Conservation (phyloP, 257 asterid genomes). For the Forsythia viridissima region DNA sequence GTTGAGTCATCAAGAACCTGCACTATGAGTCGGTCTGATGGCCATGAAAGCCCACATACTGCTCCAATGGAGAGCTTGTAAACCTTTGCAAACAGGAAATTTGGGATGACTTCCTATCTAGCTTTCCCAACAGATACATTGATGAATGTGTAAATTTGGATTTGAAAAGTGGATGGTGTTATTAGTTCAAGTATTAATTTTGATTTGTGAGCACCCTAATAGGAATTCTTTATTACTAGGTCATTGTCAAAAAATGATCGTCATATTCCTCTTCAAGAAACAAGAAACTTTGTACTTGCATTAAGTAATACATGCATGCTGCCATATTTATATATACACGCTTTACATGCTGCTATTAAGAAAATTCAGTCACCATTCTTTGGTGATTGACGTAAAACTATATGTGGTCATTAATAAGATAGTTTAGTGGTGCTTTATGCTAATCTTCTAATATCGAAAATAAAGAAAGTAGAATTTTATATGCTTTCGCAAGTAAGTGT, state of each 20-base stretch:
- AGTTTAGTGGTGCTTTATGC: not conserved
- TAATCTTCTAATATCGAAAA: not conserved
- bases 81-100: conserved; percentile 50
- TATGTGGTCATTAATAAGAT: not conserved
- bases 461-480: not conserved
- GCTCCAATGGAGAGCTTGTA: conserved; percentile 93
- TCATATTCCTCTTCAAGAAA: no score
- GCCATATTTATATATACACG: conserved; percentile 1
- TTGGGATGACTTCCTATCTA: not conserved
- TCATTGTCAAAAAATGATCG: no score
- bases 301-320: conserved; percentile 3
- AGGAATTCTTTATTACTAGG: no score
- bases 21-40: conserved; percentile 69
- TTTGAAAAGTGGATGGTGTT: not conserved
- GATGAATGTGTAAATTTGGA: no score
- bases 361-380: no score
- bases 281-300: no score
- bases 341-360: not conserved
- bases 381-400: not conserved
- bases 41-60: conserved; percentile 75
- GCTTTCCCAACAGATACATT: not conserved
- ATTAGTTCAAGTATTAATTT: no score
- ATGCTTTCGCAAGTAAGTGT: not conserved
- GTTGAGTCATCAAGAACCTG: conserved; percentile 94
- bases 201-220: no score